Conservation (phyloP, 495 filamentous ascomycete species). For the Pyronema omphalodes region DNA sequence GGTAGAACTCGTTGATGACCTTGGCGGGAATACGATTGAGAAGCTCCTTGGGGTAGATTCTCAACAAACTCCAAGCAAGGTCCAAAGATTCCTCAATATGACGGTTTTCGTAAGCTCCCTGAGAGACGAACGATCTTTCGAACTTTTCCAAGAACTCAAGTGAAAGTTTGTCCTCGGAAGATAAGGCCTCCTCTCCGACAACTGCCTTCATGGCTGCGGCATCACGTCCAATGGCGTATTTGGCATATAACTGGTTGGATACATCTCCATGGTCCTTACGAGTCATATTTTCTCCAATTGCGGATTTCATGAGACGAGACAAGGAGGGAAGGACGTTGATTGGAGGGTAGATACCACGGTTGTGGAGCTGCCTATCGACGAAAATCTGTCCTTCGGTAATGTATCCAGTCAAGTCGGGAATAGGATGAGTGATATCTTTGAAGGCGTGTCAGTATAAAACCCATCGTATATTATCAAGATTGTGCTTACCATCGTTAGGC, state of each 20-base stretch:
- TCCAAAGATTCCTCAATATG: constrained; percentile 84
- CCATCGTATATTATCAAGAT: background rate
- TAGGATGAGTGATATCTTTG: constrained; percentile 92
- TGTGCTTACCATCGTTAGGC: constrained; percentile 72
- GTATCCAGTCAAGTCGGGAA: constrained; percentile 95
- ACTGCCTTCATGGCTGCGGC: constrained; percentile 98
- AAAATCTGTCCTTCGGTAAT: constrained; percentile 99
- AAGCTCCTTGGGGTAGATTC: constrained; percentile 92
- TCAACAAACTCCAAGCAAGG: constrained; percentile 83
- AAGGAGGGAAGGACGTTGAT: constrained; percentile 98
- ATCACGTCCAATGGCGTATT: constrained; percentile 97
- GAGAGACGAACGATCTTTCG: constrained; percentile 78
- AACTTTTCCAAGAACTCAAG: constrained; percentile 98
- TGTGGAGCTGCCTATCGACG: constrained; percentile 83
- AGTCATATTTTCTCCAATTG: constrained; percentile 90
- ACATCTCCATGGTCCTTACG: constrained; percentile 94
- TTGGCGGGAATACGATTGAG: constrained; percentile 87
- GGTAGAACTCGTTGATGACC: constrained; percentile 82
- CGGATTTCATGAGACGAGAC: constrained; percentile 99
- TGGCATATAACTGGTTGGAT: constrained; percentile 97
- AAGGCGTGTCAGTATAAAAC: constrained; percentile 8
- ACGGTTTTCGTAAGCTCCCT: constrained; percentile 79
- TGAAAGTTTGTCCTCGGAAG: constrained; percentile 88
- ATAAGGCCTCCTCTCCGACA: constrained; percentile 92
- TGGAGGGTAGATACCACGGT: constrained; percentile 92